A percentile compares a stretch with the other conserved stretches of the same genome.
These are phyloP conservation scores for Sporothrix pallida DNA, from an alignment of 2,329 filamentous ascomycete genomes.

Conservation along the genomic window DNA sequence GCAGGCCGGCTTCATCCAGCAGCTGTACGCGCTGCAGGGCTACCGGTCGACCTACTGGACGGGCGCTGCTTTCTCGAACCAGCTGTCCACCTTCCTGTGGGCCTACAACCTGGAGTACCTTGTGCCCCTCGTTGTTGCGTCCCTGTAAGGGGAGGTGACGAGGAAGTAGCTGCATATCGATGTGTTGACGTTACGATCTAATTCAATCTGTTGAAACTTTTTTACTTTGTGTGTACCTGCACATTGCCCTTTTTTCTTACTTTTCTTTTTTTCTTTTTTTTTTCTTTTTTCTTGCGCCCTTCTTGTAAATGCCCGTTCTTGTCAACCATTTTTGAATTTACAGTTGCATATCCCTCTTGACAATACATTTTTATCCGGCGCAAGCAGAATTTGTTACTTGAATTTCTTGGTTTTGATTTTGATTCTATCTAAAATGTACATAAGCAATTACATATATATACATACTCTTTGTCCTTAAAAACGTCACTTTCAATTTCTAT, in stretches of 20 bases:
- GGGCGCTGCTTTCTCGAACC: slow-evolving; percentile 44
- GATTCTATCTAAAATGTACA: not conserved
- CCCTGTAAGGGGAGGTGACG: not conserved
- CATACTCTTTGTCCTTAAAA: not conserved
- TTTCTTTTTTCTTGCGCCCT: not conserved
- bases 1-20: slow-evolving; percentile 46
- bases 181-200: not conserved
- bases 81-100: slow-evolving; percentile 47
- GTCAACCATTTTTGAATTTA: not conserved
- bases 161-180: not conserved
- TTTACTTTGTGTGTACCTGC: slow-evolving; percentile 24
- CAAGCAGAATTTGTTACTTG: not conserved
- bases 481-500: not conserved
- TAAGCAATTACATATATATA: not conserved
- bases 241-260: slow-evolving; percentile 15
- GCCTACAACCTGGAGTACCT: slow-evolving; percentile 40
- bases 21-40: slow-evolving; percentile 49
- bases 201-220: slow-evolving; percentile 10
- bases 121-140: slow-evolving; percentile 26
- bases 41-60: slow-evolving; percentile 50
- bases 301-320: slow-evolving; percentile 11
- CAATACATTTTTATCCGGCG: slow-evolving; percentile 18
- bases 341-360: not conserved
- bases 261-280: not conserved
- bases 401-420: not conserved